Conservation (phyloP, 352 stramenopile species). For the Globisporangium echinulatum region DNA sequence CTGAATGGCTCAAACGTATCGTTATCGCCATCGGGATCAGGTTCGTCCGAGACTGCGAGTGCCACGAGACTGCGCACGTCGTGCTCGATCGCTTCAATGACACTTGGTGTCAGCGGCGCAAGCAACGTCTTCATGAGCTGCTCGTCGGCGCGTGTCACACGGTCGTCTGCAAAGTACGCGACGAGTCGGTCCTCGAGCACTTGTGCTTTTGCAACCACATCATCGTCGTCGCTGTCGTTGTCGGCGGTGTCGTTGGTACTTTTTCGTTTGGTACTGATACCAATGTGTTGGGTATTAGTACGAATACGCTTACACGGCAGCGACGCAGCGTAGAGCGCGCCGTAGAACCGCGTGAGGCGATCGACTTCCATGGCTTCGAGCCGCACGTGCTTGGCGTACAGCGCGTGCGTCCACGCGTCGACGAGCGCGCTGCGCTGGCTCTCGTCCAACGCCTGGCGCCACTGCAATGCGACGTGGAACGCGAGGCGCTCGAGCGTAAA, state of each 20-base stretch:
- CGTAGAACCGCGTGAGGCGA: constrained; percentile 51
- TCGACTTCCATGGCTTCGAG: constrained; percentile 56
- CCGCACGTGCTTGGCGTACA: constrained; percentile 53
- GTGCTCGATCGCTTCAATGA: constrained; percentile 50
- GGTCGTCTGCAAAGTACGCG: constrained; percentile 61
- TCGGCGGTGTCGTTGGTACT: not conserved
- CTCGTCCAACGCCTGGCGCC: not conserved
- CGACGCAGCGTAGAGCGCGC: constrained; percentile 34
- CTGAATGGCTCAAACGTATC: not conserved
- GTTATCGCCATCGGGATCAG: constrained; percentile 12
- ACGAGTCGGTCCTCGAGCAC: constrained; percentile 42
- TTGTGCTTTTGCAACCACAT: constrained; percentile 22
- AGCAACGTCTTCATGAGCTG: constrained; percentile 34
- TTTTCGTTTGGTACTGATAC: not conserved
- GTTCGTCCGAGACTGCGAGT: constrained; percentile 10
- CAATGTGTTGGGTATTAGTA: no score
- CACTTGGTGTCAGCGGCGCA: constrained; percentile 36
- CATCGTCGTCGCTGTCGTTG: constrained; percentile 9
- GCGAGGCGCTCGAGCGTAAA: constrained; percentile 43
- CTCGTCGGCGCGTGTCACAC: constrained; percentile 19
- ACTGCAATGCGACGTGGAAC: constrained; percentile 48
- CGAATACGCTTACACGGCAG: constrained; percentile 5
- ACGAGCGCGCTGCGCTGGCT: constrained; percentile 9
- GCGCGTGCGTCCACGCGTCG: constrained; percentile 25
- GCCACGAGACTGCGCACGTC: constrained; percentile 37